Conservation (phyloP, 176 grass and related monocot genomes). For the Musa beccarii region DNA sequence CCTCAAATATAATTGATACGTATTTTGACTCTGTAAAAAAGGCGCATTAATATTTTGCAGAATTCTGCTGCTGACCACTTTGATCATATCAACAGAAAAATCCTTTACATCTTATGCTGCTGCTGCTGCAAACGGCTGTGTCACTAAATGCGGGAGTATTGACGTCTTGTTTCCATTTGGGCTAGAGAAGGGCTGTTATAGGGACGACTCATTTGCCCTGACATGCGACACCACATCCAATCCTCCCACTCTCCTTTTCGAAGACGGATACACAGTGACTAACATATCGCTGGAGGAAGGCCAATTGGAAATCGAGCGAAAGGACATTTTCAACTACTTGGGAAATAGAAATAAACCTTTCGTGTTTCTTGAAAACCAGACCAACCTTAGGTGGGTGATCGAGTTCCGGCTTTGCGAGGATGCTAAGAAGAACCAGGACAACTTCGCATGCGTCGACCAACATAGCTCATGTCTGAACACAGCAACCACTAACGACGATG, state of each 20-base stretch:
- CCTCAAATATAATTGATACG: too few species aligned
- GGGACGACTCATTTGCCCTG: not conserved
- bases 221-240: not conserved
- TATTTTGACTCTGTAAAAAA: too few species aligned
- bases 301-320: not conserved
- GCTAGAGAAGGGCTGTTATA: too few species aligned
- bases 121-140: not conserved
- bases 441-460: not conserved
- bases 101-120: not conserved
- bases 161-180: too few species aligned
- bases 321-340: fast-evolving
- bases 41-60: too few species aligned
- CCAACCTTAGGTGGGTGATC: not conserved
- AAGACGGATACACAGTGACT: too few species aligned
- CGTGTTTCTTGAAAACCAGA: not conserved
- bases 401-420: not conserved
- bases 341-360: not conserved
- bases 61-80: too few species aligned
- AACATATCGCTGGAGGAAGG: not conserved
- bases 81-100: not conserved
- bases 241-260: not conserved
- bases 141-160: too few species aligned
- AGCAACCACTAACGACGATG: not conserved
- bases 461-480: not conserved
- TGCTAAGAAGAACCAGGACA: not conserved